Conservation (phyloP, 2,329 filamentous ascomycete species). For the Lecanicillium sp. region DNA sequence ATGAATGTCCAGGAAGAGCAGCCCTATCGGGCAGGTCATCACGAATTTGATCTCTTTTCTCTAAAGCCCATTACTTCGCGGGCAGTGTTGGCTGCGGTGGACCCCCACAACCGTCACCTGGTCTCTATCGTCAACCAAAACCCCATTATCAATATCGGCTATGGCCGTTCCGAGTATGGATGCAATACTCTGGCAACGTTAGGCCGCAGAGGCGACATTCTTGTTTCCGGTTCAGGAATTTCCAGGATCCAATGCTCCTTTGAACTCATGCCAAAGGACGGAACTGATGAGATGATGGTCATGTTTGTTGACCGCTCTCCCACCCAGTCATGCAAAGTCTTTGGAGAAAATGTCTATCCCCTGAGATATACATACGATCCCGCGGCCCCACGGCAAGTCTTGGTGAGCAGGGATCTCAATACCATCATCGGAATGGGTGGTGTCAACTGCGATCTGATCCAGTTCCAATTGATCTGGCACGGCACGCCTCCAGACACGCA, state of each 20-base stretch:
- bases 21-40: no score
- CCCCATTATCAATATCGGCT: no score
- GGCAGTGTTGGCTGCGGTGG: no score
- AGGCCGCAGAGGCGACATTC: slow-evolving; percentile 3
- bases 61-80: no score
- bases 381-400: background rate
- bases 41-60: no score
- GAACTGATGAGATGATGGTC: slow-evolving; percentile 2
- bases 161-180: no score
- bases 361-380: no score
- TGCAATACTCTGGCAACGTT: no score
- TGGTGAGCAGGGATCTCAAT: slow-evolving; percentile 1
- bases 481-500: background rate
- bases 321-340: slow-evolving; percentile 3
- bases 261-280: background rate
- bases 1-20: no score
- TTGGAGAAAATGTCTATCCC: background rate
- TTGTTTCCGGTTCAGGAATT: background rate
- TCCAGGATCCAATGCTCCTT: slow-evolving; percentile 8
- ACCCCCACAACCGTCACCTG: no score
- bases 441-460: background rate
- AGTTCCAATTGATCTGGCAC: slow-evolving; percentile 5
- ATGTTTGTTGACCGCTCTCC: slow-evolving; percentile 9
- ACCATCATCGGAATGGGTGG: slow-evolving; percentile 8
- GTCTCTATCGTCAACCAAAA: no score